Percentiles rank a stretch among this genome's conserved stretches.
Conservation (phyloP, 805 yeast species). For the Kuraishia cidri region DNA sequence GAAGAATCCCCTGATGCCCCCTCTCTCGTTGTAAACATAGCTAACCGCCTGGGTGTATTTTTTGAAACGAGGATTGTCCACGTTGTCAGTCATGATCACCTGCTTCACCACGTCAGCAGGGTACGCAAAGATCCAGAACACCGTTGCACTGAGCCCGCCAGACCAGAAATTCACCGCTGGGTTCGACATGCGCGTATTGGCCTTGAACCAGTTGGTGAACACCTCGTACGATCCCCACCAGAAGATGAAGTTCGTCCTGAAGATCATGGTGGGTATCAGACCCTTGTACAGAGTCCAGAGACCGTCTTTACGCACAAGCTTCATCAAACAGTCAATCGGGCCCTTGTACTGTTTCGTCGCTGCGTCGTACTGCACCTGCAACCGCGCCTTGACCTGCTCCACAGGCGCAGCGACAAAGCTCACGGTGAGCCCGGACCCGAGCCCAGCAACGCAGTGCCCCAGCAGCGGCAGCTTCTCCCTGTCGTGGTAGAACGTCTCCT, state of each 20-base stretch:
- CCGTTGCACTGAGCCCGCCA: conserved; percentile 81
- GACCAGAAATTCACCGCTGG: conserved; percentile 84
- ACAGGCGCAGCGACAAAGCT: conserved; percentile 95
- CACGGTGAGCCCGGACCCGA: conserved; percentile 90
- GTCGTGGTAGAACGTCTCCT: conserved; percentile 54
- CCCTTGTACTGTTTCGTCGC: conserved; percentile 59
- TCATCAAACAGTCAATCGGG: conserved; percentile 66
- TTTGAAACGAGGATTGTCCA: conserved; percentile 60
- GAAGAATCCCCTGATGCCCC: conserved; percentile 60
- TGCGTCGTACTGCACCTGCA: conserved; percentile 86
- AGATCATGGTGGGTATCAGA: conserved; percentile 75
- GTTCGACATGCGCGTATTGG: conserved; percentile 54
- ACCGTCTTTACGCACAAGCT: conserved; percentile 53
- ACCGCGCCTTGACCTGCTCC: conserved; percentile 79
- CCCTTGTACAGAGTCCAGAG: conserved; percentile 74
- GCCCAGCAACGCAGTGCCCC: conserved; percentile 68
- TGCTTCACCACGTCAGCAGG: conserved; percentile 88
- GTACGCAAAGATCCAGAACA: conserved; percentile 85
- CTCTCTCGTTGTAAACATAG: conserved; percentile 54
- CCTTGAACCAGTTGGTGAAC: conserved; percentile 59
- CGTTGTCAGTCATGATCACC: conserved; percentile 72
- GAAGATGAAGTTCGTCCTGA: conserved; percentile 77
- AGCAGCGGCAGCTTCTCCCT: conserved; percentile 56
- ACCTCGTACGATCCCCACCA: conserved; percentile 95
- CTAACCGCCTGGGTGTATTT: conserved; percentile 66